Evolutionary conservation across 768 basidiomycete genomes (phyloP), one percentile per base, ranked within the genome.

Genomic region (Thelephora aurantiotincta): DNA sequence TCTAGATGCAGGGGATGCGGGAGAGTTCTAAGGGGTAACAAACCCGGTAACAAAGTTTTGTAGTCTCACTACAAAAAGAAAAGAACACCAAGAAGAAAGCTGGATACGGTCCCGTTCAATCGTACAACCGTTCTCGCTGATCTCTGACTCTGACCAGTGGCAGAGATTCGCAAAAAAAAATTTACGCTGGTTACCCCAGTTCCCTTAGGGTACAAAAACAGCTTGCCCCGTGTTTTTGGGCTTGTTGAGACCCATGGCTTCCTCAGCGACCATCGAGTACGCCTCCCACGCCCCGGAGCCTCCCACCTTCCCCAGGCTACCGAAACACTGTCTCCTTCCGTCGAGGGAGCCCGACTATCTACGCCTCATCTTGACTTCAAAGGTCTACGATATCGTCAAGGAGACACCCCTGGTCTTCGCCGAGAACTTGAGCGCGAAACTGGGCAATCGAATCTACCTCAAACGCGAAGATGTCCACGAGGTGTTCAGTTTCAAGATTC

Each of bases 401-500:
- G 85, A 90, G 63, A 96, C 94, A 0, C 94, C 94, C 1, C 75
- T 98, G 35, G 83, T 92, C 16, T 73, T 74, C 45, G 93, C 94
- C 23, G 76, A 80, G 14, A 89, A 87, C 58, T 76, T 99, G 18
- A 93, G 89, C 55, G 65, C 82, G 51, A 80, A 83, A 51, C 71
- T 98, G 1, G 96, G 96, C 1, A 91, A 90, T 60, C 77, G 93
- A 54, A 84, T 99, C 64, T 93, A 83, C 79, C 75, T 99, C 50
- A 99, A 99, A 66, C 78, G 96, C 20, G 96, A 99, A 64, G 96
- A 99, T 58, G 73, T 96, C 2, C 94, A 98, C 42, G 83, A 90
- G 58, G 96, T 99, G 16, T 99, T 99, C 63, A 93, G 89, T 62
- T 99, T 99, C 79, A 99, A 99, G 61, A 92, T 98, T 43, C 74